Percentiles rank a stretch among this genome's conserved stretches.
Conservation (phyloP, 805 yeast genomes). For the Starmerella asiatica region DNA sequence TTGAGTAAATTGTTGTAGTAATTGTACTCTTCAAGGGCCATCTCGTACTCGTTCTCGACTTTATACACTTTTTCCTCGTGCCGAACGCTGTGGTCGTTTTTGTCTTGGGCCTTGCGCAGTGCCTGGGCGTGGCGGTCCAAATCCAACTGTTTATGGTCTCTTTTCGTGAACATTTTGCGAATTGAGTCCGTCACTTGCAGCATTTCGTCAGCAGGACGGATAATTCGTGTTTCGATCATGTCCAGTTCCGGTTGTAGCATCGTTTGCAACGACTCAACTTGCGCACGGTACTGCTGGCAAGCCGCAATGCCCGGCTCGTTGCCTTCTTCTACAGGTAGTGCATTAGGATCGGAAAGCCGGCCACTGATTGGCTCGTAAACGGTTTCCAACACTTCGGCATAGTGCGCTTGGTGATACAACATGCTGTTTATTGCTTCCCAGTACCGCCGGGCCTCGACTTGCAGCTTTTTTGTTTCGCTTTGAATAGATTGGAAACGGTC, state of each 20-base stretch:
- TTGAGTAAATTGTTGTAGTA: slow-evolving; percentile 92
- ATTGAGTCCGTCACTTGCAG: slow-evolving; percentile 67
- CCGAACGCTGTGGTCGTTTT: slow-evolving; percentile 70
- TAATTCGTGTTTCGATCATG: slow-evolving; percentile 77
- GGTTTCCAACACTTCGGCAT: slow-evolving; percentile 90
- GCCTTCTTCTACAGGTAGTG: slow-evolving; percentile 66
- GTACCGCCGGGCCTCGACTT: slow-evolving; percentile 82
- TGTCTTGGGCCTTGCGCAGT: slow-evolving; percentile 59
- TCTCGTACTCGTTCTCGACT: slow-evolving; percentile 76
- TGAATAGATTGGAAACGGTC: slow-evolving; percentile 90
- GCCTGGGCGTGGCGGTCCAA: slow-evolving; percentile 70
- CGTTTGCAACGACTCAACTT: slow-evolving; percentile 73
- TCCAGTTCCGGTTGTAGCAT: slow-evolving; percentile 86
- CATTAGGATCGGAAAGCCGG: slow-evolving; percentile 75
- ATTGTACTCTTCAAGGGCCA: slow-evolving; percentile 91
- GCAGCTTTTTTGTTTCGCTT: slow-evolving; percentile 71
- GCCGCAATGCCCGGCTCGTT: slow-evolving; percentile 96
- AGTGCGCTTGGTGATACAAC: slow-evolving; percentile 86
- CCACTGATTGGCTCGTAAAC: slow-evolving; percentile 95
- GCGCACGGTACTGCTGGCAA: slow-evolving; percentile 76
- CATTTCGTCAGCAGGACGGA: slow-evolving; percentile 83
- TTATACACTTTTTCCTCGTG: slow-evolving; percentile 84
- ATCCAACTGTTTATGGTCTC: slow-evolving; percentile 91
- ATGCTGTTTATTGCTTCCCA: slow-evolving; percentile 85
- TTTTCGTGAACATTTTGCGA: slow-evolving; percentile 86